A percentile compares a stretch with the other conserved stretches of the same genome.
phyloP scores from a whole-genome alignment of 805 yeast genomes.

The Yarrowia keelungensis region DNA sequence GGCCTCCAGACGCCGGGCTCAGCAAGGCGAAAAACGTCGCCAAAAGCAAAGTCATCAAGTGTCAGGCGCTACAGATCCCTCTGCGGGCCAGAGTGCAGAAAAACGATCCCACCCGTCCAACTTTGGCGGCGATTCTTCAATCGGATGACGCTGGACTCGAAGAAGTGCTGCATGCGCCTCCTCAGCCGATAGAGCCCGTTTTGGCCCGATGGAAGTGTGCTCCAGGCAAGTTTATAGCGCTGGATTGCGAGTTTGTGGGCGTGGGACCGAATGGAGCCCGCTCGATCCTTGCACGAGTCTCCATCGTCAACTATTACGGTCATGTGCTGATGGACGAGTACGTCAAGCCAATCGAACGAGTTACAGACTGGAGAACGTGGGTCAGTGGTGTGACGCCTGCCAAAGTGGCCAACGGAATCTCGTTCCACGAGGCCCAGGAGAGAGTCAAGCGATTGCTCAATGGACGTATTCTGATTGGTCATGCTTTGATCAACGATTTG shows the following conservation, averaged over 20 bases:
- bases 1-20: background rate
- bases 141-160: constrained; percentile 22
- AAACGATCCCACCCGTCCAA: constrained; percentile 14
- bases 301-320: constrained; percentile 85
- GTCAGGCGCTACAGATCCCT: constrained; percentile 32
- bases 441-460: constrained; percentile 60
- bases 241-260: constrained; percentile 96
- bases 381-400: constrained; percentile 83
- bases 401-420: constrained; percentile 70
- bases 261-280: constrained; percentile 72
- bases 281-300: constrained; percentile 83
- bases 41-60: constrained; percentile 23
- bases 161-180: constrained; percentile 1
- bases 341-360: constrained; percentile 76
- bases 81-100: constrained; percentile 17
- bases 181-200: constrained; percentile 15
- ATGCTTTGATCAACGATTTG: constrained; percentile 81
- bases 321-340: constrained; percentile 71
- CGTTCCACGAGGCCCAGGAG: constrained; percentile 70
- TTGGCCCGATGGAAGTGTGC: constrained; percentile 44
- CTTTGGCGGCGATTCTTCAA: constrained; percentile 17
- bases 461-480: constrained; percentile 69
- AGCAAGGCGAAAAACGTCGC: constrained; percentile 12
- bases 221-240: constrained; percentile 76
- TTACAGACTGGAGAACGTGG: constrained; percentile 92